Percentiles rank a stretch among this genome's conserved stretches.
These are phyloP conservation scores for Solidago caesia DNA, from an alignment of 129 eudicot species.

Conservation along the genomic window DNA sequence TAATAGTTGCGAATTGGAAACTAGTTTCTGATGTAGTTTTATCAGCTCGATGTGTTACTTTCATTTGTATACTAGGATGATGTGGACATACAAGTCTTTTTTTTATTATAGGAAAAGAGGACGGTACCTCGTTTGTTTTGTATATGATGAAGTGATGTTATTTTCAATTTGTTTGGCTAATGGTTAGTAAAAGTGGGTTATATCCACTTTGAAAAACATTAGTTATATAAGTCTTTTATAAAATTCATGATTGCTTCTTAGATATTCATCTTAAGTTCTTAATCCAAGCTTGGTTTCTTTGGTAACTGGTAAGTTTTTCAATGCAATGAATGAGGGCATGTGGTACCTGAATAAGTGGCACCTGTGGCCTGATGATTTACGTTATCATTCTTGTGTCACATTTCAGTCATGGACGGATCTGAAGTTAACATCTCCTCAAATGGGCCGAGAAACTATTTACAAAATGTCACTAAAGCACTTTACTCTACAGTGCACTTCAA, in stretches of 20 bases:
- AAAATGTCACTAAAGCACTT: constrained; percentile 74
- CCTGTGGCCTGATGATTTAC: neutral
- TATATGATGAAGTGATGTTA: no score
- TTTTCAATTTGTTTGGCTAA: no score
- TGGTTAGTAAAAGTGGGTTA: no score
- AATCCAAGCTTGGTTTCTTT: neutral
- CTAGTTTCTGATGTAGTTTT: constrained; percentile 1
- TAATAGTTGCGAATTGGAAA: neutral
- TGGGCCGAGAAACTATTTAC: constrained; percentile 77
- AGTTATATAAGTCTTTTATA: neutral
- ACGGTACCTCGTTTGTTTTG: no score
- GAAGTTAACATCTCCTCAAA: constrained; percentile 91
- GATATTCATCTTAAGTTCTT: neutral
- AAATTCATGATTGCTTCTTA: constrained; percentile 3
- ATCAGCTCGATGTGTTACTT: neutral
- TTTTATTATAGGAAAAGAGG: no score
- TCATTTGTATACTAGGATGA: neutral
- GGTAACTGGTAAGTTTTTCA: neutral
- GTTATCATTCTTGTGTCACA: constrained; percentile 3
- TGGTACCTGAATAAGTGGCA: no score
- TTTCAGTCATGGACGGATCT: constrained; percentile 89
- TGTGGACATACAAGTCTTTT: neutral
- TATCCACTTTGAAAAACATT: no score
- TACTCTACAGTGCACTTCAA: constrained; percentile 67
- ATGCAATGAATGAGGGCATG: no score